Evolutionary conservation across 352 stramenopile genomes (phyloP), one percentile per base, ranked within the genome.

Genomic region (Phytophthora rubi): DNA sequence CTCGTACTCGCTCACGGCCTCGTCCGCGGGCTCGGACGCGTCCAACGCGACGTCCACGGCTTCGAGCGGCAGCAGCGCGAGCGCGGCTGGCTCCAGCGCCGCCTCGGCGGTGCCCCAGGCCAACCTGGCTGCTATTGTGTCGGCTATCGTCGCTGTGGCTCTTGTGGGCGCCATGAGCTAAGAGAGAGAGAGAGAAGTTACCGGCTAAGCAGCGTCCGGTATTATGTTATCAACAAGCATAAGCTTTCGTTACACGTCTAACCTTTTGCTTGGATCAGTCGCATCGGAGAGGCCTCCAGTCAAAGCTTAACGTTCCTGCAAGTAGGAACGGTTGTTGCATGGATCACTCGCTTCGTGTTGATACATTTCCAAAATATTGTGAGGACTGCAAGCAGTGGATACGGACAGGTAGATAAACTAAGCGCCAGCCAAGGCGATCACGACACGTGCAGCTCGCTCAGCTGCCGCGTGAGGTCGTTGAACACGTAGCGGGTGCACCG

Each of bases 401-500:
- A 39, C 33, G 33, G 8, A 39, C 13, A 26, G 32, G 32, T 37
- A 39, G 33, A 39, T 39, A 39, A 39, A 39, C 33, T 39, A 4
- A 39, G 10, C 33, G 33, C 33, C 9, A 12, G 2, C 8, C 4
- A 12, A 39, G 33, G 33, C 33, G 33, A 62, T 57, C 28, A 70
- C 6, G 62, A 71, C 2, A 71, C 65, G 23, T 70, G 61, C 4
- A 64, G 28, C 26, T 45, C 48, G 18, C 59, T 58, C 13, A 76
- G 53, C 7, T 54, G 56, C 8, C 48, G 58, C 6, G 35, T 45
- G 51, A 85, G 80, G 55, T 82, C 74, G 23, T 88, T 64, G 70
- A 87, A 92, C 10, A 90, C 73, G 58, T 71, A 88, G 21, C 74
- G 68, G 13, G 73, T 83, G 70, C 84, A 92, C 18, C 81, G 78